Conservation (phyloP, 2,329 filamentous ascomycete species). For the Aureobasidium sp. region DNA sequence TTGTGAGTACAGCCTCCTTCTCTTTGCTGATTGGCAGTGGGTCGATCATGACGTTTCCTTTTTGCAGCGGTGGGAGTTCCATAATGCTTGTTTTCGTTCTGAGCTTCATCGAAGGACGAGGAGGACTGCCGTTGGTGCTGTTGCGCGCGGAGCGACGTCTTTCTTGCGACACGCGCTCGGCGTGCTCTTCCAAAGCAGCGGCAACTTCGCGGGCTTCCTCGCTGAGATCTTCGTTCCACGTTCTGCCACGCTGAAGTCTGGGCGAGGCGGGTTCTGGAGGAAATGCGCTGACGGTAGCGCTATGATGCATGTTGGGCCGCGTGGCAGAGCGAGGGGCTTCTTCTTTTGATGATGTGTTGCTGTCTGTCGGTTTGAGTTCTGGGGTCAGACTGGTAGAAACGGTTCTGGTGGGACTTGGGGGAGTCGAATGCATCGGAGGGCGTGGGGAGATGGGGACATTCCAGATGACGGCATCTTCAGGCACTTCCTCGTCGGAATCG, state of each 20-base stretch:
- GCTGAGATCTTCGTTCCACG: slow-evolving; percentile 66
- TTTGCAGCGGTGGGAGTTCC: slow-evolving; percentile 56
- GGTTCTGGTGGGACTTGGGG: slow-evolving; percentile 26
- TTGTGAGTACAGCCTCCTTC: slow-evolving; percentile 73
- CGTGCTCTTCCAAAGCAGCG: slow-evolving; percentile 71
- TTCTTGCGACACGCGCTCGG: slow-evolving; percentile 35
- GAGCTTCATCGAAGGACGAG: slow-evolving; percentile 19
- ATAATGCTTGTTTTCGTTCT: slow-evolving; percentile 26
- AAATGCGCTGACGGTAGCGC: slow-evolving; percentile 22
- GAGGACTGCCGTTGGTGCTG: slow-evolving; percentile 22
- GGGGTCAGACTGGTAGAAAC: slow-evolving; percentile 19
- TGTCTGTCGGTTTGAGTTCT: neutral
- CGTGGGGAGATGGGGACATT: slow-evolving; percentile 72
- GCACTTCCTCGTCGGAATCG: slow-evolving; percentile 65
- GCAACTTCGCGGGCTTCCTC: slow-evolving; percentile 66
- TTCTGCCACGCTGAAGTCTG: slow-evolving; percentile 44
- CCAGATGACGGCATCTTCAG: slow-evolving; percentile 68
- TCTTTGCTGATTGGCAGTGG: slow-evolving; percentile 76
- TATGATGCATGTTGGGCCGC: slow-evolving; percentile 21
- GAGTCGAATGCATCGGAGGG: slow-evolving; percentile 20
- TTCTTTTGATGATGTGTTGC: neutral
- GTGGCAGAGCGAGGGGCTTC: neutral
- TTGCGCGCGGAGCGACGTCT: slow-evolving; percentile 11
- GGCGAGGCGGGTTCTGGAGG: slow-evolving; percentile 19
- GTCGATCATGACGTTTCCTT: slow-evolving; percentile 74